phyloP scores from a whole-genome alignment of 176 grass and related monocot species.

The Stipa capillata region DNA sequence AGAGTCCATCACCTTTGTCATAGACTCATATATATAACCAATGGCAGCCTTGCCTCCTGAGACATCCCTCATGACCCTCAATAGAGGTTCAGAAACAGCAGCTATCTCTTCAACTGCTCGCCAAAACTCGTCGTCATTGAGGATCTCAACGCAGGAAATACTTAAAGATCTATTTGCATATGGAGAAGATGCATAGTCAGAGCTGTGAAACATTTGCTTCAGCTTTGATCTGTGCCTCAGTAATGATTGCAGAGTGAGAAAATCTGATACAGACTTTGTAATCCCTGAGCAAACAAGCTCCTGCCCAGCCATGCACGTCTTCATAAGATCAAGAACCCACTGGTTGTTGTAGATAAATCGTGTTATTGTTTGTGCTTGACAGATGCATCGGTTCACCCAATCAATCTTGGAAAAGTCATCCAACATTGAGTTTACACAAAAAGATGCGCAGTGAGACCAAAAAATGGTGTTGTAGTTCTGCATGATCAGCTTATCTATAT shows the following conservation, averaged over 20 bases:
- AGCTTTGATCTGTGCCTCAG: slow-evolving; percentile 65
- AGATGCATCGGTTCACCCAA: slow-evolving; percentile 85
- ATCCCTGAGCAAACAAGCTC: slow-evolving; percentile 80
- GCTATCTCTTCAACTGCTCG: slow-evolving; percentile 76
- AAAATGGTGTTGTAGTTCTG: slow-evolving; percentile 81
- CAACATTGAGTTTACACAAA: slow-evolving; percentile 78
- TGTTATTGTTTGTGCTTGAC: slow-evolving; percentile 76
- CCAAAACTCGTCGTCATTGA: slow-evolving; percentile 78
- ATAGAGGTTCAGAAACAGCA: slow-evolving; percentile 83
- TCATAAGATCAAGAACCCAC: slow-evolving; percentile 70
- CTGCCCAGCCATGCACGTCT: slow-evolving; percentile 52
- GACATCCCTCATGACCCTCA: slow-evolving; percentile 89
- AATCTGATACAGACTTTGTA: slow-evolving; percentile 73
- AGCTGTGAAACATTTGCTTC: slow-evolving; percentile 84
- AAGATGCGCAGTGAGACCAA: slow-evolving; percentile 87
- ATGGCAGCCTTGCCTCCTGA: slow-evolving; percentile 79
- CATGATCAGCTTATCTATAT: slow-evolving; percentile 64
- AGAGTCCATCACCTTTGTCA: slow-evolving; percentile 89
- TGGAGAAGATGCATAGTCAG: slow-evolving; percentile 66
- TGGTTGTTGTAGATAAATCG: slow-evolving; percentile 81
- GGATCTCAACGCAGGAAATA: slow-evolving; percentile 48
- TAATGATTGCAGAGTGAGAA: slow-evolving; percentile 79
- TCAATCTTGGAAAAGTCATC: slow-evolving; percentile 90
- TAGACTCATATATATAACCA: slow-evolving; percentile 92
- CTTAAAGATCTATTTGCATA: slow-evolving; percentile 69